Base-by-base conservation (phyloP, 306 rosid genomes). In the Citrullus amarus region DNA sequence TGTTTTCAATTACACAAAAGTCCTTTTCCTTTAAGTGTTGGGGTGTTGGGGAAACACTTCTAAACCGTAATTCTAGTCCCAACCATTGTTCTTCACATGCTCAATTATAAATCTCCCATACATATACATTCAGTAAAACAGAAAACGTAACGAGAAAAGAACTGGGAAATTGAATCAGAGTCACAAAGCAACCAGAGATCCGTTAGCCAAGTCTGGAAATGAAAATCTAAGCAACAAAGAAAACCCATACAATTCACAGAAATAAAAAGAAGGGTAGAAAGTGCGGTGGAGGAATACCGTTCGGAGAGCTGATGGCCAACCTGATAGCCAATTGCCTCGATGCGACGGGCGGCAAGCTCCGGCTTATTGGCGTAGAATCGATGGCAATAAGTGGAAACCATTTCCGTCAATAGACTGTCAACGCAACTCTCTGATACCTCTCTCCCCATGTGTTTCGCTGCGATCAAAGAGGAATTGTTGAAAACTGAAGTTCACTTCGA, bases 301-400 rank as follows among this genome's bases (percentile, higher is more conserved):
- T 95, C 99, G 72, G 97, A 95, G 81, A 95, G 99, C 88, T 95
- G 99, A 78, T 87, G 97, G 75, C 99, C 99, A 81, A 95, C 96
- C 88, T 95, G 97, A 85, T 89, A 95, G 61, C 97, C 99, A 57
- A 95, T 95, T 80, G 99, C 97, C 71, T 95, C 99, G 84, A 95
- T 95, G 68, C 93, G 85, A 67, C 97, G 96, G 48, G 99, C 97
- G 25, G 99, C 97, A 51, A 95, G 97, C 60, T 95, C 99, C 25
- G 96, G 97, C 81, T 91, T 95, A 74, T 82, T 87, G 84, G 97
- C 96, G 76, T 92, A 95, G 83, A 95, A 92, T 17, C 95, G 96
- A 80, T 86, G 87, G 88, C 90, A 91, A 65, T 95, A 92, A 15
- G 92, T 87, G 17, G 96, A 83, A 2, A 95, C 97, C 97, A 92